Percentiles rank a stretch among this genome's conserved stretches.
phyloP scores from a whole-genome alignment of 805 yeast genomes.

The Cyberlindnera mycetangii region DNA sequence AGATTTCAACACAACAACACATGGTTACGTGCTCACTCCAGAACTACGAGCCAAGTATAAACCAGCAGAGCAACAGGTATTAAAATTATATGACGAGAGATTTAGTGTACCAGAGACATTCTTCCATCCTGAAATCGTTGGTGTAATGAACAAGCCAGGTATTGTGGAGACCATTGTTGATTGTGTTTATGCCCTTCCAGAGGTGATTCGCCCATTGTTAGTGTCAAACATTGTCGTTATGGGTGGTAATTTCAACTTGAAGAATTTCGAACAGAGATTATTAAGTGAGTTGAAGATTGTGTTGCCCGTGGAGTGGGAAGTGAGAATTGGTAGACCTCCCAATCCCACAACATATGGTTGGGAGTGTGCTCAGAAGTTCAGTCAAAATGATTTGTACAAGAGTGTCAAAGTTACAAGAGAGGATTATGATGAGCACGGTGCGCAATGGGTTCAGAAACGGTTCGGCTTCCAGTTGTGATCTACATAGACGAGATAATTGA shows the following conservation, averaged over 20 bases:
- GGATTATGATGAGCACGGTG: constrained; percentile 86
- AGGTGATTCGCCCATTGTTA: constrained; percentile 66
- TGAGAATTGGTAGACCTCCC: constrained; percentile 40
- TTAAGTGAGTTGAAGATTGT: constrained; percentile 60
- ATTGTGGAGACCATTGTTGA: constrained; percentile 68
- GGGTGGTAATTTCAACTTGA: constrained; percentile 79
- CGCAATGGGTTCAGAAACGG: constrained; percentile 40
- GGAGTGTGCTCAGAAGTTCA: constrained; percentile 48
- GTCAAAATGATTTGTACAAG: constrained; percentile 32
- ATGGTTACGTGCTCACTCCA: constrained; percentile 61
- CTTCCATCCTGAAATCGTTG: constrained; percentile 81
- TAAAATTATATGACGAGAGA: constrained; percentile 76
- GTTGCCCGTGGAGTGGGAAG: constrained; percentile 69
- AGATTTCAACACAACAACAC: constrained; percentile 74
- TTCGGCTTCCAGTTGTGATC: constrained; percentile 37
- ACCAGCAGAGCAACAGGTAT: constrained; percentile 56
- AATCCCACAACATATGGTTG: constrained; percentile 50
- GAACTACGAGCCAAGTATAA: constrained; percentile 28
- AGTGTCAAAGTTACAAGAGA: constrained; percentile 64
- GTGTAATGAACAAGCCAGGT: constrained; percentile 73
- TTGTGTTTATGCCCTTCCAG: constrained; percentile 68
- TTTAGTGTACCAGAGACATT: constrained; percentile 84
- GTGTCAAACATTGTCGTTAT: constrained; percentile 74
- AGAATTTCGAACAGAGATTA: constrained; percentile 64
- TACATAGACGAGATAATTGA: neutral